These are phyloP conservation scores for Fragaria vesca DNA, from an alignment of 306 rosid species.

Conservation along the genomic window DNA sequence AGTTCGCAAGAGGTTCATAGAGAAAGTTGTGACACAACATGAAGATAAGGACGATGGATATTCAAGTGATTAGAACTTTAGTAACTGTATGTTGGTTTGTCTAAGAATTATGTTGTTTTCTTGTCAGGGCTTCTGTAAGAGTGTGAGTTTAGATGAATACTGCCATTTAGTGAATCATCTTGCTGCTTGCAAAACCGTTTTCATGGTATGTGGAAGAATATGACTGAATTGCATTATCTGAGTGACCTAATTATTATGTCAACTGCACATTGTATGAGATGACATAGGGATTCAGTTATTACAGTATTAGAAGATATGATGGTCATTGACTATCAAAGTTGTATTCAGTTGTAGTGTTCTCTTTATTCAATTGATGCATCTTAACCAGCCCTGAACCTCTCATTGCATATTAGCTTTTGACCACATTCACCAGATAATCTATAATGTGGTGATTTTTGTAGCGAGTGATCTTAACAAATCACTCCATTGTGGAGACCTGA, in stretches of 20 bases:
- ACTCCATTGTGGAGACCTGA: too few relatives aligned
- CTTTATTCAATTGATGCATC: neutral
- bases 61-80: conserved; percentile 65
- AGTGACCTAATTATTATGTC: neutral
- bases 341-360: neutral
- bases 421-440: neutral
- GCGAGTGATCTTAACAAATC: too few relatives aligned
- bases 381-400: neutral
- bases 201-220: neutral
- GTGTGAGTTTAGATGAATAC: neutral
- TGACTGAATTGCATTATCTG: neutral
- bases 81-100: conserved; percentile 5
- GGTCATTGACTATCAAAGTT: neutral
- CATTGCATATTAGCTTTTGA: neutral
- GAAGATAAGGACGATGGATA: conserved; percentile 72
- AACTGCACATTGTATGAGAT: neutral
- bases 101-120: neutral
- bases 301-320: neutral
- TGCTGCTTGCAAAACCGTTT: neutral
- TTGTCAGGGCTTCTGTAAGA: neutral
- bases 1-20: conserved; percentile 72
- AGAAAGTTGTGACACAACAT: conserved; percentile 74
- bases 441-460: neutral
- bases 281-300: neutral
- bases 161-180: neutral